Evolutionary conservation across 164 flowering plant species (phyloP), one percentile per base, ranked within the genome.

Genomic region (Nymphaea colorata): DNA sequence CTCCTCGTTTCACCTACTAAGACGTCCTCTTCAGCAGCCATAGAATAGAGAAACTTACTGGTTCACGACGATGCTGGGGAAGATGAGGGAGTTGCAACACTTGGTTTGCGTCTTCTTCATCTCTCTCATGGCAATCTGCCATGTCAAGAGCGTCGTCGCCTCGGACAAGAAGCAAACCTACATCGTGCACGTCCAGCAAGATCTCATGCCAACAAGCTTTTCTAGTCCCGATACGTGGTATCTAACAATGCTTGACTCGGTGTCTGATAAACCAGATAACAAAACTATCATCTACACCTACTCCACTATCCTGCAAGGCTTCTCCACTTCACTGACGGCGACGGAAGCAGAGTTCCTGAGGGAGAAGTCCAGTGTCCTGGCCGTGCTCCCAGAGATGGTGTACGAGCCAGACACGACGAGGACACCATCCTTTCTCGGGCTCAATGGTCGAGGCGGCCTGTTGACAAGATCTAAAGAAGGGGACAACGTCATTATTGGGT

Each of bases 371-470:
- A 85, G 84, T 6, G 69, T 94, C 44, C 4, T 80, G 64, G 80
- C 84, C 15, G 79, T 91, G 41, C 76, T 88, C 36, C 96, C 97
- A 2, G 92, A 94, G 47, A 91, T 82, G 61, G 80, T 94, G 60
- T 84, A 91, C 12, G 82, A 75, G 3, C 43, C 85, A 15, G 87
- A 90, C 65, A 94, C 96, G 65, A 94, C 98, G 2, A 83, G 97
- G 12, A 88, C 96, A 6, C 99, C 99, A 4, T 73, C 85, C 66
- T 94, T 94, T 66, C 81, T 94, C 0, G 99, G 99, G 6, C 73
- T 91, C 41, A 79, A 78, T 83, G 42, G 62, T 75, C 3, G 87
- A 82, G 71, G 80, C 68, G 15, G 82, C 92, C 16, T 91, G 96
- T 2, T 66, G 85, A 43, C 78, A 86, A n/a, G 16, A 6, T 2